Percentiles rank a stretch among this genome's conserved stretches.
Evolutionary conservation across 2,329 filamentous ascomycete species (phyloP).

Genomic region (Phialophora macrospora): DNA sequence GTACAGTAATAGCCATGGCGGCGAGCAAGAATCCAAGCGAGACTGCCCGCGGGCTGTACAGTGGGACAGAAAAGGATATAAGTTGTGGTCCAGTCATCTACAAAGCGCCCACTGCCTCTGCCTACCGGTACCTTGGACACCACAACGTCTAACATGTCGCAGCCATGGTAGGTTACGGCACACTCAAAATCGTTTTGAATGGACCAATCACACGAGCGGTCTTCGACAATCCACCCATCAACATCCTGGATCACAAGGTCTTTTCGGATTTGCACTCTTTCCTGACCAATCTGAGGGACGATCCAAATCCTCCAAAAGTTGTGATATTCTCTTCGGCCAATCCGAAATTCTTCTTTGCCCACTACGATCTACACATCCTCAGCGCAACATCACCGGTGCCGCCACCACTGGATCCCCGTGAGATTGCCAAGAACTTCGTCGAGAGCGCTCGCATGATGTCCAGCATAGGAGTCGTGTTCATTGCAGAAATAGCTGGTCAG

Average conservation of each 20-base stretch:
- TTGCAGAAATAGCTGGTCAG: slow-evolving; percentile 15
- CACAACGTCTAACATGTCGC: not conserved
- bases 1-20: not conserved
- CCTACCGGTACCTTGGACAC: not conserved
- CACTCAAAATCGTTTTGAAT: slow-evolving; percentile 5
- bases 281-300: slow-evolving; percentile 6
- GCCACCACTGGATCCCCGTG: not conserved
- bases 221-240: slow-evolving; percentile 23
- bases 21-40: not conserved
- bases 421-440: slow-evolving; percentile 2
- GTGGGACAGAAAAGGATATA: not conserved
- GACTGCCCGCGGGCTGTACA: not conserved
- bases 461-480: slow-evolving; percentile 13
- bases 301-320: slow-evolving; percentile 10
- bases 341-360: slow-evolving; percentile 18
- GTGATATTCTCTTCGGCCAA: slow-evolving; percentile 21
- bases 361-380: slow-evolving; percentile 16
- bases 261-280: slow-evolving; percentile 14
- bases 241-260: slow-evolving; percentile 13
- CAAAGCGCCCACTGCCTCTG: not conserved
- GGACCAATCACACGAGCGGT: slow-evolving; percentile 2
- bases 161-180: slow-evolving; percentile 12
- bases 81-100: not conserved
- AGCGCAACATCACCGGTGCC: slow-evolving; percentile 8
- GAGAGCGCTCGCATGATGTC: slow-evolving; percentile 17